phyloP scores from a whole-genome alignment of 2,329 filamentous ascomycete species.

The Aspergillus neoniger region DNA sequence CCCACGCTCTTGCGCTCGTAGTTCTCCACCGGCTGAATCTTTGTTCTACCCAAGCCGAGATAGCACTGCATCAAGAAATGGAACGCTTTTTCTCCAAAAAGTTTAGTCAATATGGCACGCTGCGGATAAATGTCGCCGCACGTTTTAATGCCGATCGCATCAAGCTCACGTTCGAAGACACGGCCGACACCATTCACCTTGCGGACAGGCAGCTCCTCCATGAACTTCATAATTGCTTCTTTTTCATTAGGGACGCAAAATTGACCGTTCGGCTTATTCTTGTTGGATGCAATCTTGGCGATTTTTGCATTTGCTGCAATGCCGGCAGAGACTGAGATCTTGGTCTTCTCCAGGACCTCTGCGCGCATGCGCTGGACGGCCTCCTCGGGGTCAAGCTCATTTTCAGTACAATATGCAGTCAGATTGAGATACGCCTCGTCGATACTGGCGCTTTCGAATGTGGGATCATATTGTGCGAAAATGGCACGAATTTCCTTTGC shows the following conservation, averaged over 20 bases:
- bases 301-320: conserved; percentile 92
- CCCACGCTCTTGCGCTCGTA: conserved; percentile 92
- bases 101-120: conserved; percentile 68
- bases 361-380: conserved; percentile 75
- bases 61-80: conserved; percentile 83
- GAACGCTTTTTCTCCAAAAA: conserved; percentile 91
- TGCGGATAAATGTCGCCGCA: conserved; percentile 84
- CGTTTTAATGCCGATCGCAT: conserved; percentile 81
- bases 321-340: conserved; percentile 88
- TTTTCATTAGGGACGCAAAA: conserved; percentile 74
- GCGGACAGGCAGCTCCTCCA: conserved; percentile 77
- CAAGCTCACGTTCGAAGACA: conserved; percentile 87
- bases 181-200: conserved; percentile 96
- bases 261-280: conserved; percentile 96
- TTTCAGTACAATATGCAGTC: conserved; percentile 75
- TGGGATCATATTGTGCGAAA: conserved; percentile 80
- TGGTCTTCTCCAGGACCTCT: conserved; percentile 73
- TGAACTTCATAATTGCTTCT: conserved; percentile 76
- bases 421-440: conserved; percentile 97
- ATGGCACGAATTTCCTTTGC: conserved; percentile 83
- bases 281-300: conserved; percentile 93
- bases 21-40: conserved; percentile 81
- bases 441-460: conserved; percentile 90
- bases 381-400: conserved; percentile 68
- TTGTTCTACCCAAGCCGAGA: conserved; percentile 82